Evolutionary conservation across 495 filamentous ascomycete species (phyloP).

Genomic region (Durotheca rogersii): DNA sequence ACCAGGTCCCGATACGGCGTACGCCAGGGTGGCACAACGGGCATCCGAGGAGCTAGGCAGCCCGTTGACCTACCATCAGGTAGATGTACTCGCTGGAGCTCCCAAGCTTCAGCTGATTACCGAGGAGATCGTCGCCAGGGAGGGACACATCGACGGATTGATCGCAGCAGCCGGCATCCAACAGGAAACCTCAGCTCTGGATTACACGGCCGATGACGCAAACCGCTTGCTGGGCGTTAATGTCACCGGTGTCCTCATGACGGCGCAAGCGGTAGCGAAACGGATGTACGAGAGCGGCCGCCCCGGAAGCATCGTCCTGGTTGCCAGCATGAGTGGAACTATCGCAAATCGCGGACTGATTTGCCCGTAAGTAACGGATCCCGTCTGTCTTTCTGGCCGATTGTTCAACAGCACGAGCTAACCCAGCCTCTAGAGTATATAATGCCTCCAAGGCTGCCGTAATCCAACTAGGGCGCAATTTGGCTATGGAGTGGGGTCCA

Average conservation of each 20-base stretch:
- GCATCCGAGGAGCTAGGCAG: constrained; percentile 67
- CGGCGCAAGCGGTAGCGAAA: constrained; percentile 71
- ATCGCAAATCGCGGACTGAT: constrained; percentile 67
- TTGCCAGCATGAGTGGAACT: constrained; percentile 78
- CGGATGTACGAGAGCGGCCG: constrained; percentile 66
- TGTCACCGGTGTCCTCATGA: constrained; percentile 75
- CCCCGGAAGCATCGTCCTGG: constrained; percentile 67
- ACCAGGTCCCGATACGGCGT: constrained; percentile 46
- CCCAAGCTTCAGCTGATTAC: constrained; percentile 65
- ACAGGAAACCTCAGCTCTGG: constrained; percentile 68
- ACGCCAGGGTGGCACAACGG: constrained; percentile 61
- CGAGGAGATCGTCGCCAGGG: constrained; percentile 64
- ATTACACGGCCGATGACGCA: constrained; percentile 62
- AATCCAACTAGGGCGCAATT: constrained; percentile 77
- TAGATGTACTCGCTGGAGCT: constrained; percentile 77
- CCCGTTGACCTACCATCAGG: constrained; percentile 72
- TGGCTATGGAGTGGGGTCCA: constrained; percentile 84
- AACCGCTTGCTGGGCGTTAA: constrained; percentile 73
- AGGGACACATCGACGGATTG: constrained; percentile 75
- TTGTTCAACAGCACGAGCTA: constrained; percentile 42
- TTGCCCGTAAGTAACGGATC: constrained; percentile 41
- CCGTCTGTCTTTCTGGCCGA: neutral
- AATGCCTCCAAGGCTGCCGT: constrained; percentile 90
- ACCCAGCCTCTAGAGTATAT: constrained; percentile 75
- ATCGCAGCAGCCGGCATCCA: constrained; percentile 82